Base-by-base conservation (phyloP, 768 basidiomycete genomes). In the Fomitopsis serialis region DNA sequence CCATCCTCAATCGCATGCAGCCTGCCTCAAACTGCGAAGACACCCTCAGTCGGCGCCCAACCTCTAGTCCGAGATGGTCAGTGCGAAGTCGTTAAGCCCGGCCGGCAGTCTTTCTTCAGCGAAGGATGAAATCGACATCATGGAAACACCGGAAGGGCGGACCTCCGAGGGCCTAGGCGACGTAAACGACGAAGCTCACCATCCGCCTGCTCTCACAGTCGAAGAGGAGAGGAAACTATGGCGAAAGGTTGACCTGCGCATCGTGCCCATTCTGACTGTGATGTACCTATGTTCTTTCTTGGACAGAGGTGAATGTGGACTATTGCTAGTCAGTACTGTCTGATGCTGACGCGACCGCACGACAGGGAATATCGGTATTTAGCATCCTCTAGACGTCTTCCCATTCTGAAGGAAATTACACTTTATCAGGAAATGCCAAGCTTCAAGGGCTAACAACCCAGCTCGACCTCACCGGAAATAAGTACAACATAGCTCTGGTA, bases 401-500 rank as follows among this genome's bases (percentile, higher is more conserved):
- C 15, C n/a, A n/a, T n/a, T 40, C 29, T 45, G 21, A 22, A 11
- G 21, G 6, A 6, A 25, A 13, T 5, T 13, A 3, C 21, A 11
- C 10, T 45, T n/a, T n/a, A n/a, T n/a, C n/a, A 27, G 63, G 63
- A n/a, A 66, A 64, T 34, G 64, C 64, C 29, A 66, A 62, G 54
- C 50, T 65, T 19, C 60, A 65, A 59, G 88, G 88, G 4, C 67
- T 90, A 2, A 60, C 65, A n/a, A 76, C 67, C 0, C 74, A 87
- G 61, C 71, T 89, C 1, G 27, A 79, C 42, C 72, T 88, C 42
- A 74, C 70, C 0, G 78, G 80, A 4, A 75, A 80, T 57, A 68
- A 77, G 56, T 89, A 83, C 55, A 86, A 86, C 56, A 78, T 85
- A 29, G 82, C 83, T 0, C 64, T 87, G 62, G 84, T 85, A 45